A percentile compares a stretch with the other conserved stretches of the same genome.
phyloP scores from a whole-genome alignment of 192 early-diverging fungal species.

The Coemansia sp. region DNA sequence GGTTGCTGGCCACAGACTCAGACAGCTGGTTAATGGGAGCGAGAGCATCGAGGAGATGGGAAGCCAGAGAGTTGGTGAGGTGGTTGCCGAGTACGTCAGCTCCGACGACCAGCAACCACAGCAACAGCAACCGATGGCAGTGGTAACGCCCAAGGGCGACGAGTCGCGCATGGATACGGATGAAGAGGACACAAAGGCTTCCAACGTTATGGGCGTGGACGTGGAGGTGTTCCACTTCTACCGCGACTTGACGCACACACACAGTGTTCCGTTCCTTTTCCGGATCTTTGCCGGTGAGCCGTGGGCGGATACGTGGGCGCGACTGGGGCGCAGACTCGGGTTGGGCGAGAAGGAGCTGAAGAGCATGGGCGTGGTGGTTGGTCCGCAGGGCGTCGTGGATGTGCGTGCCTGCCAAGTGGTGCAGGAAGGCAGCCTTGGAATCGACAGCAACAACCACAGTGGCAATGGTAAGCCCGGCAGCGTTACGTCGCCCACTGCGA shows the following conservation, averaged over 20 bases:
- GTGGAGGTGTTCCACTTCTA: conserved; percentile 79
- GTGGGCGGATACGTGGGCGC: conserved; percentile 69
- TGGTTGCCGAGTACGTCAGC: conserved; percentile 23
- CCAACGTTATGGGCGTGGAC: conserved; percentile 20
- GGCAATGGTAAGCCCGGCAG: background rate
- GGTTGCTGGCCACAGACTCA: conserved; percentile 55
- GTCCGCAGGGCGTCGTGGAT: conserved; percentile 12
- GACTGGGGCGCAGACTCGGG: conserved; percentile 70
- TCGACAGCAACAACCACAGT: background rate
- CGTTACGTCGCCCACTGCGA: conserved; percentile 5
- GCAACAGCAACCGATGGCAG: background rate
- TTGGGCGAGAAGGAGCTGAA: conserved; percentile 83
- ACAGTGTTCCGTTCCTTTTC: conserved; percentile 87
- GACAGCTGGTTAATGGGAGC: conserved; percentile 35
- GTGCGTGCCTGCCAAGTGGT: conserved; percentile 24
- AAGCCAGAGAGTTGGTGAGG: conserved; percentile 34
- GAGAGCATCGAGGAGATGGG: conserved; percentile 57
- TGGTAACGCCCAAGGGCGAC: background rate
- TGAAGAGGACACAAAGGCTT: conserved; percentile 36
- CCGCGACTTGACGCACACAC: conserved; percentile 64
- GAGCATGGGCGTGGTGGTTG: conserved; percentile 39
- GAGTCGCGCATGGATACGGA: conserved; percentile 32
- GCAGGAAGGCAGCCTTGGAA: conserved; percentile 19
- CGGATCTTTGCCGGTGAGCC: conserved; percentile 65
- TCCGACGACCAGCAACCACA: background rate